Evolutionary conservation across 768 basidiomycete species (phyloP).

Genomic region (Leccinum subtestaceum): DNA sequence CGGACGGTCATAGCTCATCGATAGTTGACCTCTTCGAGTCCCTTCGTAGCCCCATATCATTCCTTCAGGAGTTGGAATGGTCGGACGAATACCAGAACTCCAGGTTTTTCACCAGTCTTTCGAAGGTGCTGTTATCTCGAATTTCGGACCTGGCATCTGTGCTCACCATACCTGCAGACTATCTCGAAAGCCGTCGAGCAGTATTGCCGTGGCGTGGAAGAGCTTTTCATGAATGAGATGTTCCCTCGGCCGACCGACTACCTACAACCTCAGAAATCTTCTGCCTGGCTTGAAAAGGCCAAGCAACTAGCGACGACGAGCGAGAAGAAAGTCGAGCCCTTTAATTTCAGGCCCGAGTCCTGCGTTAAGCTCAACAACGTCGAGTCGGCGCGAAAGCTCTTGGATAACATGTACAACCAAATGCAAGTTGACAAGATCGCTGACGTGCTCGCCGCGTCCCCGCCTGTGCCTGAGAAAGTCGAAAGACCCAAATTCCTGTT

Average conservation of each 20-base stretch:
- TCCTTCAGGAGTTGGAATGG: conserved; percentile 90
- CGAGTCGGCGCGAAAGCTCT: conserved; percentile 82
- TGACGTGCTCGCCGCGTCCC: conserved; percentile 54
- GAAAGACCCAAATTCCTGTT: conserved; percentile 77
- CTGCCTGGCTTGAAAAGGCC: conserved; percentile 86
- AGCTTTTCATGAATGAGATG: conserved; percentile 94
- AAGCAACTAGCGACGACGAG: conserved; percentile 69
- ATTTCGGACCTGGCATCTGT: neutral
- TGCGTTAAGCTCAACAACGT: conserved; percentile 98
- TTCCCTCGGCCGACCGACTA: conserved; percentile 80
- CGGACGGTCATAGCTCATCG: conserved; percentile 90
- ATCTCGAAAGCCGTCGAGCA: conserved; percentile 90
- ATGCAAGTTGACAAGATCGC: conserved; percentile 87
- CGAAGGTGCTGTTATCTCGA: conserved; percentile 59
- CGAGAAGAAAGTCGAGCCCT: conserved; percentile 92
- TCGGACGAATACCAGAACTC: conserved; percentile 87
- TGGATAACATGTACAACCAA: conserved; percentile 93
- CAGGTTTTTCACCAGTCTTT: conserved; percentile 82
- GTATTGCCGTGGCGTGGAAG: conserved; percentile 85
- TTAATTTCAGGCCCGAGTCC: conserved; percentile 90
- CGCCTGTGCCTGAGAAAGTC: conserved; percentile 70
- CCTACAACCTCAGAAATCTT: conserved; percentile 80
- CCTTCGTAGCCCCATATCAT: conserved; percentile 83
- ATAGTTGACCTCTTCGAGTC: conserved; percentile 97
- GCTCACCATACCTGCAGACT: conserved; percentile 48